Base-by-base conservation (phyloP, 1,284 basidiomycete species). In the Somion occarium region DNA sequence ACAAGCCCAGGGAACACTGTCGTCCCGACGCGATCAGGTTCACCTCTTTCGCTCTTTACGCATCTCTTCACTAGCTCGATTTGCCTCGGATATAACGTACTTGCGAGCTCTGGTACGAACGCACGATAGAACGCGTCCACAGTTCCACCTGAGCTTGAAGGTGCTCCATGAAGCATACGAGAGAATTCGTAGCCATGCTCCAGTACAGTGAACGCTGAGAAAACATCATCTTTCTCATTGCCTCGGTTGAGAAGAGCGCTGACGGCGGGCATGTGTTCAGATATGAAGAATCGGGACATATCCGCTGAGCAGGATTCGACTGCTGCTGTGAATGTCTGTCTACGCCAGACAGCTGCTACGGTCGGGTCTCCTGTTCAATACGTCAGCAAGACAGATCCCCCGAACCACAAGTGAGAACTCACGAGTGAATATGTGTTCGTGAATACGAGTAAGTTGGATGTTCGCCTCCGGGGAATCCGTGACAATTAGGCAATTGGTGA, bases 1-100 rank as follows among this genome's bases (percentile, higher is more conserved):
- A 91, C 90, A 27, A 92, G 72, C 1, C 89, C 90, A 4, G 89
- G 88, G 64, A 92, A 92, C 52, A 91, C 80, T 0, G 87, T 88
- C 1, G 85, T 81, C 3, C 90, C 89, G 1, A 92, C 88, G 4
- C 77, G 72, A 60, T 90, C 88, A 3, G 69, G 61, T 49, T 89
- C 82, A 12, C 85, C 83, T 19, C 74, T 68, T 65, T 91, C 89
- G 57, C 80, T 86, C 59, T 74, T 82, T 58, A 86, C 61, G 66
- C 89, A 92, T 20, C 88, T 72, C 63, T 88, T 88, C 41, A 90
- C 80, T 44, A 91, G 78, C 63, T 91, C 89, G 56, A 89, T 81
- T 62, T 87, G 85, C 26, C 76, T 69, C 5, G 87, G 82, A 55
- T 79, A 77, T 30, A 90, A 71, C 4, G 75, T 73, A 58, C 78